Base-by-base conservation (phyloP, 2,329 filamentous ascomycete genomes). In the Neonectria punicea region DNA sequence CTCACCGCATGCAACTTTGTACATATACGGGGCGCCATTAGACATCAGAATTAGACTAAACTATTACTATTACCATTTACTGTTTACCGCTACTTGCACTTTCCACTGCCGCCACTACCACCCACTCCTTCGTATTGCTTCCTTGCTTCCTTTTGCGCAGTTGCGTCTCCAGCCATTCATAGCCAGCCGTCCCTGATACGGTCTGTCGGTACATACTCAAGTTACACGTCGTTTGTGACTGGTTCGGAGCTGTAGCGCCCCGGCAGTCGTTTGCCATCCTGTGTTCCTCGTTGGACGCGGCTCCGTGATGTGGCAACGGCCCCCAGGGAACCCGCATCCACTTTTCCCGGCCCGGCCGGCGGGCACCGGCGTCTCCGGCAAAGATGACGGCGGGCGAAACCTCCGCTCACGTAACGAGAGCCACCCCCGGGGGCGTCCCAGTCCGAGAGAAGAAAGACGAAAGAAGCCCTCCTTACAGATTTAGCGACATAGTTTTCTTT, bases 41-140 rank as follows among this genome's bases (percentile, higher is more conserved):
- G 53, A 61, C 46, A 65, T 39, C 55, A 54, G 57, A 71, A 59
- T 53, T 71, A 73, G 70, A 73, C 50, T 71, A 72, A 70, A 71
- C 53, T 63, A 68, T 44, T 28, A 34, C 22, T n/a, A 47, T 57
- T 28, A 34, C 22, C n/a, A 47, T 49, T 43, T 16, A 18, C 36
- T 39, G 46, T 53, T 65, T 65, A 44, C 53, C 18, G 53, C 58
- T 22, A 47, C 58, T 46, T 39, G 28, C 46, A 41, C 51, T 49
- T 3, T 50, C 46, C 18, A 11, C 53, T 44, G 57, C 20, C 6
- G 8, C 16, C 8, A 16, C 46, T n/a, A 11, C 46, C 14, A 34
- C 49, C 30, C 49, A 20, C 28, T 51, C 7, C 4, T 11, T 10
- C 30, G 30, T 51, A 16, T 28, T 47, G 22, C 39, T 41, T 41